Percentiles rank a stretch among this genome's conserved stretches.
Conservation (phyloP, 2,329 filamentous ascomycete species). For the Anisogramma anomala region DNA sequence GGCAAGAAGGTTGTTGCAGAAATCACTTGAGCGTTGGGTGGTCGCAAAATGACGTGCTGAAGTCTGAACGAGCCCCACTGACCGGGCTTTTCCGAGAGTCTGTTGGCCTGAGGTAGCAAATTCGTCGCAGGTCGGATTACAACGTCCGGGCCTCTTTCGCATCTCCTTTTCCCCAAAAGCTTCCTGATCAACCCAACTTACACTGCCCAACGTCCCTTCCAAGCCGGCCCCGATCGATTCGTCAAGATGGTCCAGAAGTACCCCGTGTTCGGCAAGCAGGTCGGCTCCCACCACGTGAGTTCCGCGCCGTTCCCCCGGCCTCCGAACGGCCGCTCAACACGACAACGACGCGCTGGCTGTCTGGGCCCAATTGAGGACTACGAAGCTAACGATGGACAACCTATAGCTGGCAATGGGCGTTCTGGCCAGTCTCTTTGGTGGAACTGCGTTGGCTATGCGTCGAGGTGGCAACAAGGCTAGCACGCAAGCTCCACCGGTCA, state of each 20-base stretch:
- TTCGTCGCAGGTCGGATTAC: slow-evolving; percentile 12
- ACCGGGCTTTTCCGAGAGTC: too few species aligned
- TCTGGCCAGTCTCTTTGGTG: slow-evolving; percentile 40
- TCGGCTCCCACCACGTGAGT: slow-evolving; percentile 52
- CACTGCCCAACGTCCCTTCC: slow-evolving; percentile 20
- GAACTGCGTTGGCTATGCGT: slow-evolving; percentile 31
- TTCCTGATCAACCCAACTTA: slow-evolving; percentile 18
- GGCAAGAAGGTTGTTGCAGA: background rate
- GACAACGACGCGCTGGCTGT: background rate
- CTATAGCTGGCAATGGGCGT: slow-evolving; percentile 45
- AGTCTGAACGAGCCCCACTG: too few species aligned
- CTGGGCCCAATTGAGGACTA: slow-evolving; percentile 3
- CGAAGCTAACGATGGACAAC: slow-evolving; percentile 17
- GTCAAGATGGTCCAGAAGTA: slow-evolving; percentile 40
- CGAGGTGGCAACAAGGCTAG: slow-evolving; percentile 33
- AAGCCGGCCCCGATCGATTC: slow-evolving; percentile 19
- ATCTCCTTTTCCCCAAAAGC: slow-evolving; percentile 16
- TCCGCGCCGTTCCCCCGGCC: slow-evolving; percentile 5
- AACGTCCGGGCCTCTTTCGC: slow-evolving; percentile 13
- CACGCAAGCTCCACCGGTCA: slow-evolving; percentile 43
- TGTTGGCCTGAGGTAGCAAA: slow-evolving; percentile 15
- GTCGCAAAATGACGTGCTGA: background rate
- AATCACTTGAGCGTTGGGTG: background rate
- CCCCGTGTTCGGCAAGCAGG: slow-evolving; percentile 45
- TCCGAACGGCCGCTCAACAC: background rate